Percentiles rank a stretch among this genome's conserved stretches.
phyloP scores from a whole-genome alignment of 257 asterid genomes.

The Penstemon newberryi region DNA sequence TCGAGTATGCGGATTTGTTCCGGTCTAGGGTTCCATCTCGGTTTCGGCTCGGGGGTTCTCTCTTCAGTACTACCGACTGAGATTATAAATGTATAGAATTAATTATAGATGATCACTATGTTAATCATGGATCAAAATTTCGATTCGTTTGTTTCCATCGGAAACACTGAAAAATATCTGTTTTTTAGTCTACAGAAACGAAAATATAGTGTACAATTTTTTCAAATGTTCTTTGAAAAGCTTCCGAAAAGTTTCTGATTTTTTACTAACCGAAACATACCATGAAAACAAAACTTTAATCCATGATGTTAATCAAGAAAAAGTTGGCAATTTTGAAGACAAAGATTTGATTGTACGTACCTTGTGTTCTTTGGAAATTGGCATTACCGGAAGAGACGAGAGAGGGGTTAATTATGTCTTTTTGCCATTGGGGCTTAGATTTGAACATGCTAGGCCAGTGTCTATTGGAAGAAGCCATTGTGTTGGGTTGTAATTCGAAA shows the following conservation, averaged over 20 bases:
- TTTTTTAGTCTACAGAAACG: background rate
- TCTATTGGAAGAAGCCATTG: conserved; percentile 54
- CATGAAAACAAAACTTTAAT: no score
- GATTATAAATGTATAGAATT: no score
- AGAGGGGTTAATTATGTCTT: conserved; percentile 52
- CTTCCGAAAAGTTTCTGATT: no score
- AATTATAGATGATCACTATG: no score
- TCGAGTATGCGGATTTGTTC: conserved; percentile 91
- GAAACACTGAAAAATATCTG: no score
- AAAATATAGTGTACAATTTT: no score
- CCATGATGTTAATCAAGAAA: background rate
- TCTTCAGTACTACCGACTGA: conserved; percentile 32
- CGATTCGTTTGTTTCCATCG: no score
- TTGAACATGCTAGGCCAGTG: conserved; percentile 75
- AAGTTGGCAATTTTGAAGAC: background rate
- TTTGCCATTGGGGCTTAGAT: conserved; percentile 78
- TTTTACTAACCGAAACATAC: no score
- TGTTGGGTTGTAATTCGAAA: background rate
- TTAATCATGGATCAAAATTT: no score
- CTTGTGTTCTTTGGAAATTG: conserved; percentile 31
- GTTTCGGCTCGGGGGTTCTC: conserved; percentile 86
- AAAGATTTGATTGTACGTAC: background rate
- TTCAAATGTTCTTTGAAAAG: no score
- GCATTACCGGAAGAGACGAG: conserved; percentile 24
- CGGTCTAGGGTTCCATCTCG: conserved; percentile 94